Percentiles rank a stretch among this genome's conserved stretches.
phyloP scores from a whole-genome alignment of 495 filamentous ascomycete genomes.

The Penicillium manginii region DNA sequence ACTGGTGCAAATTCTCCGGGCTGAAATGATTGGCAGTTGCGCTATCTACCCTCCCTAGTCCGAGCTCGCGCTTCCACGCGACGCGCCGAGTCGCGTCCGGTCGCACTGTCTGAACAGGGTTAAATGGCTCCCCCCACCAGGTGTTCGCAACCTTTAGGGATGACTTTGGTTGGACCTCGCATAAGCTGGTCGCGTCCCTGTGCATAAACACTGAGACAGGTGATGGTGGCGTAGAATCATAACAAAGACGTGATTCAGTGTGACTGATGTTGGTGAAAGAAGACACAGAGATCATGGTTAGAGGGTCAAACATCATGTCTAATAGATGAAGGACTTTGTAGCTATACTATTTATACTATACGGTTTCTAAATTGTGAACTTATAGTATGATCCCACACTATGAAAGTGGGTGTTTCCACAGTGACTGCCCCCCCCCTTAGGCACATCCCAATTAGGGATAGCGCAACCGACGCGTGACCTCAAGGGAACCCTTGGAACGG shows the following conservation, averaged over 20 bases:
- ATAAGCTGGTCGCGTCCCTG: background rate
- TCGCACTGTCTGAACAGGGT: background rate
- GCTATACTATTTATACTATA: too few species aligned
- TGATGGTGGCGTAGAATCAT: conserved; percentile 3
- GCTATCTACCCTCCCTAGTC: conserved; percentile 16
- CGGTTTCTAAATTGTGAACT: too few species aligned
- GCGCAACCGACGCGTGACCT: conserved; percentile 51
- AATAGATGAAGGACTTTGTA: too few species aligned
- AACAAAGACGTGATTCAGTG: conserved; percentile 10
- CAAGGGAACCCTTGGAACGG: conserved; percentile 17
- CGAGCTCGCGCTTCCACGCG: conserved; percentile 22
- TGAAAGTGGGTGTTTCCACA: conserved; percentile 2
- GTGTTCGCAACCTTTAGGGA: background rate
- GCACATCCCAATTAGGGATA: conserved; percentile 34
- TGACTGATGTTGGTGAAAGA: background rate
- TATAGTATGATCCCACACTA: background rate
- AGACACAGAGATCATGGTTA: background rate
- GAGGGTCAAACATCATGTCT: background rate
- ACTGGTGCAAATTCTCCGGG: conserved; percentile 2
- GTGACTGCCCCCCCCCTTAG: background rate
- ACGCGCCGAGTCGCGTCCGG: conserved; percentile 1
- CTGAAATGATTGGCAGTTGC: conserved; percentile 22
- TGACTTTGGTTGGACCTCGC: background rate
- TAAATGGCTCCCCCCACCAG: background rate
- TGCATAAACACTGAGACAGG: conserved; percentile 23